Percentiles rank a stretch among this genome's conserved stretches.
These are phyloP conservation scores for Plasmodium falciparum DNA, from an alignment of 169 alveolate genomes.

Conservation along the genomic window DNA sequence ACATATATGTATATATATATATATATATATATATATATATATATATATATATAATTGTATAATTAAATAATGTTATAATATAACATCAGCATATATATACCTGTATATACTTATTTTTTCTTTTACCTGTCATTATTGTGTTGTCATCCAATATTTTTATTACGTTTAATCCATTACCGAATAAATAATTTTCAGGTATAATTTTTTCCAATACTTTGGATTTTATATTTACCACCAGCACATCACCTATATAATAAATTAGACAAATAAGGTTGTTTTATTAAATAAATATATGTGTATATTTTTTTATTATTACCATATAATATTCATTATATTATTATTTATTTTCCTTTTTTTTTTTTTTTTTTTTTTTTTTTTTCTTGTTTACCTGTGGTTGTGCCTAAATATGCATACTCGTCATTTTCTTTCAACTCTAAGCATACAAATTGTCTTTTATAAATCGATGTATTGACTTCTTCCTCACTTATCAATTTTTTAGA, in stretches of 20 bases:
- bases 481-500: constrained; percentile 61
- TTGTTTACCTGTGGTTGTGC: constrained; percentile 61
- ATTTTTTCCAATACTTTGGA: constrained; percentile 65
- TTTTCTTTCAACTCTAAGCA: constrained; percentile 64
- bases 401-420: constrained; percentile 67
- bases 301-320: neutral
- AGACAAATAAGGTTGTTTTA: neutral
- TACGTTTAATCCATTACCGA: constrained; percentile 73
- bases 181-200: constrained; percentile 58
- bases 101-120: neutral
- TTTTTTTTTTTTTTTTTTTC: neutral
- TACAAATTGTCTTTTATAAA: constrained; percentile 62
- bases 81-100: neutral
- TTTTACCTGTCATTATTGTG: constrained; percentile 60
- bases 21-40: neutral
- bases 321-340: too few relatives aligned
- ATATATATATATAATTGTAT: neutral
- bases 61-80: neutral
- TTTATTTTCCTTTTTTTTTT: neutral
- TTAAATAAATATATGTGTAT: neutral
- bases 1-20: neutral
- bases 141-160: constrained; percentile 45
- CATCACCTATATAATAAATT: constrained; percentile 29
- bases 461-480: constrained; percentile 67
- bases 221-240: constrained; percentile 56